A percentile compares a stretch with the other conserved stretches of the same genome.
Conservation (phyloP, 768 basidiomycete genomes). For the Myochromella boudieri region DNA sequence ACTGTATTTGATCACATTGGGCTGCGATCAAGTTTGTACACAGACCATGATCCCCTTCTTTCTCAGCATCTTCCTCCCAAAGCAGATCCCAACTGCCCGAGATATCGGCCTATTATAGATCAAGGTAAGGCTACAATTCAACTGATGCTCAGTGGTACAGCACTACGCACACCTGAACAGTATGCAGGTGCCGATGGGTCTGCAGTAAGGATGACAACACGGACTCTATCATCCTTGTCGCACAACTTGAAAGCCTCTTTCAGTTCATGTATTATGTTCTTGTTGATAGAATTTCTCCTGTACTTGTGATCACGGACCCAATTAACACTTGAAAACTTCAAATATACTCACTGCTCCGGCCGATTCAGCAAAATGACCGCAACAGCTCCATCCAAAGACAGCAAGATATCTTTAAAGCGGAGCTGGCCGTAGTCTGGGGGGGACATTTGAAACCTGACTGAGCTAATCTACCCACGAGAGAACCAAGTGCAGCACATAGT, state of each 20-base stretch:
- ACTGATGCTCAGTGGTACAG: not conserved
- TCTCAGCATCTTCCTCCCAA: constrained; percentile 38
- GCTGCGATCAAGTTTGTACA: no score
- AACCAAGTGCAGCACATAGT: no score
- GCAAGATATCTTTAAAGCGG: constrained; percentile 42
- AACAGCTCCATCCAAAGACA: constrained; percentile 41
- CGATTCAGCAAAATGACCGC: constrained; percentile 47
- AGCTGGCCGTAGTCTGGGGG: constrained; percentile 33
- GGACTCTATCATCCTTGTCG: constrained; percentile 53
- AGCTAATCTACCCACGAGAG: no score
- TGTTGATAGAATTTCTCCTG: constrained; percentile 47
- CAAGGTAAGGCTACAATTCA: not conserved
- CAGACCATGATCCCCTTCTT: constrained; percentile 48
- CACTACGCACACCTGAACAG: constrained; percentile 50
- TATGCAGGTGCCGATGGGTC: constrained; percentile 51
- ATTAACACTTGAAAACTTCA: not conserved
- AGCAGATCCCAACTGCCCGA: constrained; percentile 45
- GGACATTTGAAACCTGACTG: constrained; percentile 20
- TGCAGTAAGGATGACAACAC: constrained; percentile 50
- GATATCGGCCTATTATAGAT: constrained; percentile 43
- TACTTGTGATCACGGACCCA: not conserved
- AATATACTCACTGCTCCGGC: constrained; percentile 40
- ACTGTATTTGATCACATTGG: no score
- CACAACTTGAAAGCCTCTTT: constrained; percentile 42
- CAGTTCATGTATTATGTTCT: constrained; percentile 34